Evolutionary conservation across 2,329 filamentous ascomycete genomes (phyloP).

Genomic region (Diaporthe destruens): DNA sequence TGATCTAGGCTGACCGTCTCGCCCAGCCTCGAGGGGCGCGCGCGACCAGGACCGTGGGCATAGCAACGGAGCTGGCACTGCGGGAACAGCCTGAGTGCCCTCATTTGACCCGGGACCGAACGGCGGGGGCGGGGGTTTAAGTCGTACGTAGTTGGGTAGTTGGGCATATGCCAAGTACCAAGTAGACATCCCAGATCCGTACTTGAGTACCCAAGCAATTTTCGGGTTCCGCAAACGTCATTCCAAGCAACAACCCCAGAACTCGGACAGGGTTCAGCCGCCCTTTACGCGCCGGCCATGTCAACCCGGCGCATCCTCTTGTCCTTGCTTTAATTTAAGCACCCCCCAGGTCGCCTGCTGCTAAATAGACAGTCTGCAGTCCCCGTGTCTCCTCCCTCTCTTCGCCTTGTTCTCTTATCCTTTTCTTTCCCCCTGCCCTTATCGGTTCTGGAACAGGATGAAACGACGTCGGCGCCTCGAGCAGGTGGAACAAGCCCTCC

Average conservation of each 20-base stretch:
- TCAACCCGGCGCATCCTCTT: neutral
- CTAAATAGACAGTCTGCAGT: too few species aligned
- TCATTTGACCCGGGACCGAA: constrained; percentile 39
- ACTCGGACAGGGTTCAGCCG: neutral
- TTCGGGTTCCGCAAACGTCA: neutral
- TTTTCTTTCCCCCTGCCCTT: too few species aligned
- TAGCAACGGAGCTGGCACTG: constrained; percentile 51
- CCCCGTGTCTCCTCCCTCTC: too few species aligned
- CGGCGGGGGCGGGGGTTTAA: too few species aligned
- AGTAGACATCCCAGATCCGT: too few species aligned
- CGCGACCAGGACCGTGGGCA: constrained; percentile 51
- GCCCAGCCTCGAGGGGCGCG: constrained; percentile 53
- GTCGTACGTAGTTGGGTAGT: neutral
- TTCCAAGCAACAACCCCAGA: neutral
- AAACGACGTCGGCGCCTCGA: constrained; percentile 24
- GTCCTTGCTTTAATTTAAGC: neutral
- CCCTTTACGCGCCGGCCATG: neutral
- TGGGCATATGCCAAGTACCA: too few species aligned
- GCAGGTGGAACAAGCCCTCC: constrained; percentile 31
- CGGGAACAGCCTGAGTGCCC: constrained; percentile 42
- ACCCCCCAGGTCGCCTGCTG: too few species aligned
- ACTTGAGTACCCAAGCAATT: neutral
- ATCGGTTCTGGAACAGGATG: constrained; percentile 9
- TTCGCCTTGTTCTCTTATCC: too few species aligned
- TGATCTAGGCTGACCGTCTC: constrained; percentile 69